Evolutionary conservation across 2,329 filamentous ascomycete species (phyloP).

Genomic region (Trichoderma endophyticum): DNA sequence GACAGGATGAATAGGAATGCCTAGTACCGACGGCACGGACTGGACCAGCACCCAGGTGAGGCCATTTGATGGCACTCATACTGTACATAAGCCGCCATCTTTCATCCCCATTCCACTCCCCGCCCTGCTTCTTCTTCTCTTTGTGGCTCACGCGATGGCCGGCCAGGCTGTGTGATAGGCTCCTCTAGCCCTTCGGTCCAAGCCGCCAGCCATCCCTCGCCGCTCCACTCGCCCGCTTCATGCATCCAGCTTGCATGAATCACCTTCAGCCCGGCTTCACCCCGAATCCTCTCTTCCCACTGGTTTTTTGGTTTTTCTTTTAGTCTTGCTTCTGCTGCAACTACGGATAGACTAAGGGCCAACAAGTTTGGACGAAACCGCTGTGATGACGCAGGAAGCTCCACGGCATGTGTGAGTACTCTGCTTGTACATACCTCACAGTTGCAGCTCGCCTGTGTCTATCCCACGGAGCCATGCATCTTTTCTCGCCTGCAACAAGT

Average conservation of each 20-base stretch:
- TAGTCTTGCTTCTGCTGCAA: not conserved
- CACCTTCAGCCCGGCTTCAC: slow-evolving; percentile 10
- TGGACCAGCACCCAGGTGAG: not conserved
- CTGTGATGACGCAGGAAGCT: slow-evolving; percentile 4
- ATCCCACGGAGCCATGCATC: not conserved
- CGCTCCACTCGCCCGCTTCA: slow-evolving; percentile 13
- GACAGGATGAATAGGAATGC: not conserved
- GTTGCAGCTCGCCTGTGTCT: not conserved
- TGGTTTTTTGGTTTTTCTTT: not conserved
- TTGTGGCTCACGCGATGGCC: slow-evolving; percentile 3
- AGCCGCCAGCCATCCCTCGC: slow-evolving; percentile 2
- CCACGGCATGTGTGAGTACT: not conserved
- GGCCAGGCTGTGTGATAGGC: not conserved
- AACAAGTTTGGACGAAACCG: not conserved
- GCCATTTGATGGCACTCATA: not conserved
- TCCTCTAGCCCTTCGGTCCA: slow-evolving; percentile 7
- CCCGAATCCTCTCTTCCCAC: not conserved
- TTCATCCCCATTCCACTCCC: not conserved
- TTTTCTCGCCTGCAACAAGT: not conserved
- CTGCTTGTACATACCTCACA: not conserved
- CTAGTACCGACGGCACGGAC: not conserved
- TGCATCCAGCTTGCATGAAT: slow-evolving; percentile 19
- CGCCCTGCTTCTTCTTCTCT: not conserved
- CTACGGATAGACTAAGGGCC: not conserved
- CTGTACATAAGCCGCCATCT: not conserved